A percentile compares a stretch with the other conserved stretches of the same genome.
phyloP scores from a whole-genome alignment of 2,329 filamentous ascomycete genomes.

The Venturiaceae sp. region DNA sequence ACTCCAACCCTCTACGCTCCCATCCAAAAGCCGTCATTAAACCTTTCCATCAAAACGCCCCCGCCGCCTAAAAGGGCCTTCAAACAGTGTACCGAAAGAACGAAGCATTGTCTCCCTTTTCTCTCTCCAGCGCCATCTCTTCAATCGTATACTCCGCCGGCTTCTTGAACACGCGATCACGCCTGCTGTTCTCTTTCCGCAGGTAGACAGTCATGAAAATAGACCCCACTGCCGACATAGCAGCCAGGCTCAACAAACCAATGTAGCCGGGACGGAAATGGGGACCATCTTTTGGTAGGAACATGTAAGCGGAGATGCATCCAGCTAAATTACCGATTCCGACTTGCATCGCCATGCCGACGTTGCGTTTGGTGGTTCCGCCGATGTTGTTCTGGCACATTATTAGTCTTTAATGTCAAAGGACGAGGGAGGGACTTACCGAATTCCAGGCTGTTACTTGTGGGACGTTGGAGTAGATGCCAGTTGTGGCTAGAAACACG shows the following conservation, averaged over 20 bases:
- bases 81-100: constrained; percentile 29
- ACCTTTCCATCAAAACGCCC: too few species aligned
- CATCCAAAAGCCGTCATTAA: too few species aligned
- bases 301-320: constrained; percentile 40
- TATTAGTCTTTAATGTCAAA: background rate
- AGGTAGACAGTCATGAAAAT: constrained; percentile 49
- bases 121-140: constrained; percentile 42
- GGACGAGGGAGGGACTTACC: background rate
- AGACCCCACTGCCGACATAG: constrained; percentile 41
- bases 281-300: constrained; percentile 31
- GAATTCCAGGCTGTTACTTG: constrained; percentile 48
- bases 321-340: constrained; percentile 40
- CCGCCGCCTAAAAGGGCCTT: background rate
- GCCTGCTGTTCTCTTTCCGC: constrained; percentile 44
- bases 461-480: constrained; percentile 46
- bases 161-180: constrained; percentile 39
- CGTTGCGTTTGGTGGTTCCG: constrained; percentile 44
- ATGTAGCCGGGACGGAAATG: constrained; percentile 36
- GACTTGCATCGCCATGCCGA: constrained; percentile 47
- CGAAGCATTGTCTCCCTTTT: constrained; percentile 47
- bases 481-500: constrained; percentile 31
- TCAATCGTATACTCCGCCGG: constrained; percentile 24
- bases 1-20: too few species aligned
- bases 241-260: constrained; percentile 32
- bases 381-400: constrained; percentile 42